These are phyloP conservation scores for Apiotrichum brassicae DNA, from an alignment of 1,284 basidiomycete species.

Conservation along the genomic window DNA sequence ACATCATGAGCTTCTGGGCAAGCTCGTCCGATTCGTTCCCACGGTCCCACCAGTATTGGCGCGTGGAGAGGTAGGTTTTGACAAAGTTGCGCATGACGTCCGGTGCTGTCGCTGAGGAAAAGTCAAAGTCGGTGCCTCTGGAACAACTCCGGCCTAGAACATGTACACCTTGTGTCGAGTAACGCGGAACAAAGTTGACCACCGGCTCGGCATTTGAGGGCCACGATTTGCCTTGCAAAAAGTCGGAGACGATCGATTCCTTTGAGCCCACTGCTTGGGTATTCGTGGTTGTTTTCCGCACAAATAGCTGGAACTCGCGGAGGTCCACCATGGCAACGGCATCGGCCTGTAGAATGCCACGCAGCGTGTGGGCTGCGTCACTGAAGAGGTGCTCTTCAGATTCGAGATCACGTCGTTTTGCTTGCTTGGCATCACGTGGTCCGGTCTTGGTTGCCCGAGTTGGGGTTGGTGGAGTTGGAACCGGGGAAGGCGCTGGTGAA, in stretches of 20 bases:
- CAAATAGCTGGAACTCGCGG: conserved; percentile 36
- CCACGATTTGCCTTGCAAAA: conserved; percentile 32
- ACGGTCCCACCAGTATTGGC: conserved; percentile 38
- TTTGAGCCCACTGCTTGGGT: conserved; percentile 7
- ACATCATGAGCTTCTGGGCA: conserved; percentile 21
- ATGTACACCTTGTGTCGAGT: conserved; percentile 1
- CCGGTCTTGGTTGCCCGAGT: conserved; percentile 21
- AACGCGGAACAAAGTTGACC: conserved; percentile 22
- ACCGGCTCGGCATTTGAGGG: conserved; percentile 30
- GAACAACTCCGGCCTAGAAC: conserved; percentile 22
- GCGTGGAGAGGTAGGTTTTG: conserved; percentile 21
- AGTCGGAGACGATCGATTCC: conserved; percentile 28
- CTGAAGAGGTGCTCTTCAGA: conserved; percentile 21
- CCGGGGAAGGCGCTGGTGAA: not conserved
- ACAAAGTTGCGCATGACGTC: conserved; percentile 22
- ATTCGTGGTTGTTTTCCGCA: conserved; percentile 12
- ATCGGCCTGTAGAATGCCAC: conserved; percentile 31
- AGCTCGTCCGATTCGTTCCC: conserved; percentile 26
- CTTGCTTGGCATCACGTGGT: conserved; percentile 24
- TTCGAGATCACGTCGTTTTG: conserved; percentile 17
- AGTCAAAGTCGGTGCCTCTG: conserved; percentile 16
- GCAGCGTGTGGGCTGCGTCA: conserved; percentile 31
- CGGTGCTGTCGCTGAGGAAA: conserved; percentile 13
- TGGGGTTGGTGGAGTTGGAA: not conserved
- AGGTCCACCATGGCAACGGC: conserved; percentile 31